Base-by-base conservation (phyloP, 1,284 basidiomycete genomes). In the Termitomyces sp. region DNA sequence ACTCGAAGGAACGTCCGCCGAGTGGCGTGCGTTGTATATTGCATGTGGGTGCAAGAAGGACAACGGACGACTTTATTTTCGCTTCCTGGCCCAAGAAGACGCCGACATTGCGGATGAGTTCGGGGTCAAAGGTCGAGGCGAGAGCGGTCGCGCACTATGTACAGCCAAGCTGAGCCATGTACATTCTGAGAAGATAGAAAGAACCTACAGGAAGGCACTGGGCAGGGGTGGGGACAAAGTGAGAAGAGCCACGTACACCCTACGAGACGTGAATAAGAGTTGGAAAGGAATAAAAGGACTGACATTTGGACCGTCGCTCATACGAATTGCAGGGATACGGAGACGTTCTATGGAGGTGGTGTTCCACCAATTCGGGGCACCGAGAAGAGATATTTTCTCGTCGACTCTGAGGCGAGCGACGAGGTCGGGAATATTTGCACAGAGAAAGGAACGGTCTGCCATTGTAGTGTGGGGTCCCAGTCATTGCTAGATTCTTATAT, bases 351-450 rank as follows among this genome's bases (percentile, higher is more conserved):
- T 74, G 15, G 78, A 63, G 41, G 74, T 75, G 8, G 84, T 87
- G 60, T 86, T 86, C 86, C 86, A 85, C 81, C 84, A 87, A 61
- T 85, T 83, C 3, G 83, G 83, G 8, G 79, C 84, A 39, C 80
- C 77, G 3, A 87, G 75, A 21, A 88, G 72, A 2, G 74, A 67
- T 52, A 86, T 82, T 67, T 86, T 86, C 69, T 87, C 85, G 40
- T 85, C 80, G 2, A 75, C 73, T 38, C 75, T 76, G 47, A 87
- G 74, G 56, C 77, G 73, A 36, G 69, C 65, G 59, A 85, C 74
- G 8, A 87, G 72, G 26, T 80, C 74, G 1, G 75, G 68, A 34
- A 86, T 74, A 49, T 73, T 69, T 5, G 80, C 81, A 39, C 78
- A 68, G 36, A 84, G 72, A 66, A 87, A 86, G 3, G 74, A 68